Conservation (phyloP, 2,329 filamentous ascomycete species). For the Paecilomyces dactylethromorphus region DNA sequence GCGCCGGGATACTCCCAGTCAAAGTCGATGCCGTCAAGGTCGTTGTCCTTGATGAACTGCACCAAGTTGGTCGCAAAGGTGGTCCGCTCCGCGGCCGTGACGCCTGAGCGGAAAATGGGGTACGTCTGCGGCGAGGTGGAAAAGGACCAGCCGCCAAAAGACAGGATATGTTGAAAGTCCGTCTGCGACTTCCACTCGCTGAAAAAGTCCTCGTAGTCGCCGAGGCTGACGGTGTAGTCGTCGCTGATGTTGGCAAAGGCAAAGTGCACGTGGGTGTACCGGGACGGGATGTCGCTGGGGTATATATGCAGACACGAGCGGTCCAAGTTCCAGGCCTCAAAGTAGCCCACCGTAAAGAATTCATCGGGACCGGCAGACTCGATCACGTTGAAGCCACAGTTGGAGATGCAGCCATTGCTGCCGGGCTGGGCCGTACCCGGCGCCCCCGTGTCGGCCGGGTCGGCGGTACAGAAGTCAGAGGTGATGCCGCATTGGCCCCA, state of each 20-base stretch:
- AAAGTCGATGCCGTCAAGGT: slow-evolving; percentile 30
- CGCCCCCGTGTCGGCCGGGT: slow-evolving; percentile 18
- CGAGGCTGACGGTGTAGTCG: slow-evolving; percentile 24
- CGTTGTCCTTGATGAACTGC: slow-evolving; percentile 33
- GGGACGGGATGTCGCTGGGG: slow-evolving; percentile 9
- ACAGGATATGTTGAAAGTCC: slow-evolving; percentile 34
- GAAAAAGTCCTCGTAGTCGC: slow-evolving; percentile 21
- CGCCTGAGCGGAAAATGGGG: slow-evolving; percentile 31
- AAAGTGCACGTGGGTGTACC: slow-evolving; percentile 27
- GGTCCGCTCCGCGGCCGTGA: slow-evolving; percentile 30
- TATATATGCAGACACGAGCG: slow-evolving; percentile 21
- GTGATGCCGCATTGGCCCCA: slow-evolving; percentile 42
- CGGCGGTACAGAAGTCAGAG: slow-evolving; percentile 36
- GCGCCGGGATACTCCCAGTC: slow-evolving; percentile 33
- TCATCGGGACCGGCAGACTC: slow-evolving; percentile 13
- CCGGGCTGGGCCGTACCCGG: slow-evolving; percentile 31
- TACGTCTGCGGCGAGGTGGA: slow-evolving; percentile 33
- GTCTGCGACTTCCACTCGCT: slow-evolving; percentile 22
- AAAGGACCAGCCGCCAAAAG: slow-evolving; percentile 42
- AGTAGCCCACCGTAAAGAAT: slow-evolving; percentile 24
- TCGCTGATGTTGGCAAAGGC: slow-evolving; percentile 25
- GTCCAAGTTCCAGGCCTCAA: slow-evolving; percentile 21
- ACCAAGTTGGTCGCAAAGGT: slow-evolving; percentile 31
- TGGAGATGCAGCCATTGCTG: slow-evolving; percentile 35
- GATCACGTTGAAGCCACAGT: slow-evolving; percentile 35